Percentiles rank a stretch among this genome's conserved stretches.
phyloP scores from a whole-genome alignment of 805 yeast genomes.

The Starmerella ratchasimensis region DNA sequence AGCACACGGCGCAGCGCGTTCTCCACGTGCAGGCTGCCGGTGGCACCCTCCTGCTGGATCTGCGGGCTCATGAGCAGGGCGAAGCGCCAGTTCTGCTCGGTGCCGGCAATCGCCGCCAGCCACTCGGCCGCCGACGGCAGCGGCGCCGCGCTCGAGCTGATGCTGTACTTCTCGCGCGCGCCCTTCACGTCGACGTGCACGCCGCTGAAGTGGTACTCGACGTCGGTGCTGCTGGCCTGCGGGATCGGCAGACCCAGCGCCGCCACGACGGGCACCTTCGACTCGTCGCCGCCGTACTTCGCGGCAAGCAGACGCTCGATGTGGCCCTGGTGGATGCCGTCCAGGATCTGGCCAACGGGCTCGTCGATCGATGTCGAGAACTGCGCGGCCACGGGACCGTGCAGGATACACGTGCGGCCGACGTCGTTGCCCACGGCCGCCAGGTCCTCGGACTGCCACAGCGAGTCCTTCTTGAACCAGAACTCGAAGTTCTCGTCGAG shows the following conservation, averaged over 20 bases:
- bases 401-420: slow-evolving; percentile 96
- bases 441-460: slow-evolving; percentile 97
- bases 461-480: slow-evolving; percentile 95
- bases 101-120: slow-evolving; percentile 74
- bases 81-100: slow-evolving; percentile 70
- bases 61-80: slow-evolving; percentile 71
- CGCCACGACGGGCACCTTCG: slow-evolving; percentile 75
- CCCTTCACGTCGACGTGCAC: slow-evolving; percentile 18
- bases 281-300: slow-evolving; percentile 53
- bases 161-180: slow-evolving; percentile 25
- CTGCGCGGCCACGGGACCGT: slow-evolving; percentile 97
- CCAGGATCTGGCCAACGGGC: slow-evolving; percentile 84
- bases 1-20: slow-evolving; percentile 74
- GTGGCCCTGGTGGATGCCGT: slow-evolving; percentile 81
- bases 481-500: slow-evolving; percentile 87
- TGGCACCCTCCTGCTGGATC: slow-evolving; percentile 45
- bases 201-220: slow-evolving; percentile 22
- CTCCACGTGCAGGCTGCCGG: slow-evolving; percentile 47
- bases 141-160: slow-evolving; percentile 21
- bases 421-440: slow-evolving; percentile 95
- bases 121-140: slow-evolving; percentile 40
- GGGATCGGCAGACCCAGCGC: slow-evolving; percentile 58
- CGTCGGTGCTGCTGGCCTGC: slow-evolving; percentile 18
- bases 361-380: slow-evolving; percentile 76
- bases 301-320: slow-evolving; percentile 48